phyloP scores from a whole-genome alignment of 169 alveolate species.

The Amoebophrya sp. region DNA sequence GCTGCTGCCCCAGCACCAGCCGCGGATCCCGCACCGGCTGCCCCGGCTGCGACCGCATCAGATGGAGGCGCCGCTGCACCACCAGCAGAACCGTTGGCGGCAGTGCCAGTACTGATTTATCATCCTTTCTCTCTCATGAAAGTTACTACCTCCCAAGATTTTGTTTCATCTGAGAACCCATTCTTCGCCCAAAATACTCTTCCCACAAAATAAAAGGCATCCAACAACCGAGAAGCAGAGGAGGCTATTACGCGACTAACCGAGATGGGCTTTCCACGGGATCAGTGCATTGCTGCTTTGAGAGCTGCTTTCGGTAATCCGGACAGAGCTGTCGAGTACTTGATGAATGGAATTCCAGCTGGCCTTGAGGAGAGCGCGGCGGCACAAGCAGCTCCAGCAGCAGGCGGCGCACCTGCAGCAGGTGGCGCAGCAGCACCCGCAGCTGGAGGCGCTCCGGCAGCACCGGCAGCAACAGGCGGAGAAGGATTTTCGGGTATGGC shows the following conservation, averaged over 20 bases:
- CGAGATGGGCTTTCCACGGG: neutral
- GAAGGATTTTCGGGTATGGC: neutral
- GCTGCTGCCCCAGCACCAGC: neutral
- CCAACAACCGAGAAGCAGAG: neutral
- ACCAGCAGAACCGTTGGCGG: neutral
- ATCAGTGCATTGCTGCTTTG: neutral
- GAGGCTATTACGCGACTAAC: neutral
- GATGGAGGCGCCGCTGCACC: neutral
- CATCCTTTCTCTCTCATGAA: too few relatives aligned
- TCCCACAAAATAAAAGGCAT: neutral
- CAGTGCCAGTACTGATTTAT: too few relatives aligned
- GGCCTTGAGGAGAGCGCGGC: neutral
- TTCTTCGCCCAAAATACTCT: too few relatives aligned
- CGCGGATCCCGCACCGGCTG: neutral
- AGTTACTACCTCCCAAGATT: too few relatives aligned
- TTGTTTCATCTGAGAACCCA: too few relatives aligned
- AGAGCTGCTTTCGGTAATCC: neutral
- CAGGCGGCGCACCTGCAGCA: neutral
- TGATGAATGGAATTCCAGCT: neutral
- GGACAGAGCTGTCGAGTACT: neutral
- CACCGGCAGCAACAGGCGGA: neutral
- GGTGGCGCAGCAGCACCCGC: neutral
- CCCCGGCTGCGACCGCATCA: neutral
- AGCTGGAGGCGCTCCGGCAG: neutral
- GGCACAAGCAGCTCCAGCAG: neutral